Evolutionary conservation across 176 grass and related monocot species (phyloP).

Genomic region (Avena sativa): DNA sequence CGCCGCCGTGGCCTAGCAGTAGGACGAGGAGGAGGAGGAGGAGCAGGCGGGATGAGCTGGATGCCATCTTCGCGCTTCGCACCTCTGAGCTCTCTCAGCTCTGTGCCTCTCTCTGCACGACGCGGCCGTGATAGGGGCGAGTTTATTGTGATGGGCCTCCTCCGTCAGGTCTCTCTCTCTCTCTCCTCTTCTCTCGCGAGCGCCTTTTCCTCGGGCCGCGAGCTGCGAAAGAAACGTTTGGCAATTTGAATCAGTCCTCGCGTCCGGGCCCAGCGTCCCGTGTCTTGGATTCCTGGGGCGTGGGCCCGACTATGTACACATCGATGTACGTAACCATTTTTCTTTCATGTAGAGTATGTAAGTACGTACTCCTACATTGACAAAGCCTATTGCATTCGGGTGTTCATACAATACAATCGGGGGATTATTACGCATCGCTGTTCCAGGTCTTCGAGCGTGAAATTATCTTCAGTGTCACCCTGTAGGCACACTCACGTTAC

Average conservation of each 20-base stretch:
- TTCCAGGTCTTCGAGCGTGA: no score
- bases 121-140: conserved; percentile 34
- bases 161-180: not conserved
- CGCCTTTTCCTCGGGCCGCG: conserved; percentile 26
- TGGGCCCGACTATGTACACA: not conserved
- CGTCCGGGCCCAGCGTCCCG: not conserved
- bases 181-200: not conserved
- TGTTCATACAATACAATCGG: no score
- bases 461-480: no score
- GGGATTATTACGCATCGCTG: no score
- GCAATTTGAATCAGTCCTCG: conserved; percentile 36
- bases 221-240: conserved; percentile 30
- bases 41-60: conserved; percentile 20
- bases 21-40: not conserved
- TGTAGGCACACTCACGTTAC: no score
- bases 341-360: not conserved
- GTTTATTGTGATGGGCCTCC: conserved; percentile 44
- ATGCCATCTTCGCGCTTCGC: conserved; percentile 25
- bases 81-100: not conserved
- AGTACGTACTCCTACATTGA: no score
- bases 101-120: conserved; percentile 27
- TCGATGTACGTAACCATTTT: not conserved
- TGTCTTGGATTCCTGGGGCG: conserved; percentile 33
- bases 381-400: no score
- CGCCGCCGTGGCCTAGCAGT: conserved; percentile 11